These are phyloP conservation scores for Pterocarpus macrocarpus DNA, from an alignment of 306 rosid species.

Conservation along the genomic window DNA sequence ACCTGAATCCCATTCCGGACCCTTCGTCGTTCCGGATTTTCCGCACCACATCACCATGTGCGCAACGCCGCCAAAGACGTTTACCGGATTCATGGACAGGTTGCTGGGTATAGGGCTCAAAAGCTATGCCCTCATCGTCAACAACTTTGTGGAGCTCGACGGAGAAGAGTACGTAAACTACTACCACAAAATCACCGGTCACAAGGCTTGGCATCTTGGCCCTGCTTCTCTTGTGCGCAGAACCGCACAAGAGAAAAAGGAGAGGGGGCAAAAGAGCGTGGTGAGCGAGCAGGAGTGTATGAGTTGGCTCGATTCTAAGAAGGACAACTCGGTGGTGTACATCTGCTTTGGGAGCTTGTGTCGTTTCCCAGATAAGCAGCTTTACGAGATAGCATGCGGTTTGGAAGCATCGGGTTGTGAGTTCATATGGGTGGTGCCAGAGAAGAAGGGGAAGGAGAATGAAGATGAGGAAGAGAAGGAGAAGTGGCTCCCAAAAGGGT, in stretches of 20 bases:
- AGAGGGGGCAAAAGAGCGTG: neutral
- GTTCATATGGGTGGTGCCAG: constrained; percentile 32
- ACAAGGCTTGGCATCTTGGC: constrained; percentile 44
- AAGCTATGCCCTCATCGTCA: constrained; percentile 45
- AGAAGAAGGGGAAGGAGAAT: neutral
- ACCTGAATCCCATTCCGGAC: neutral
- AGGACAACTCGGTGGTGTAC: constrained; percentile 32
- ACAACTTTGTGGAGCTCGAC: constrained; percentile 49
- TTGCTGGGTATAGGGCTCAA: neutral
- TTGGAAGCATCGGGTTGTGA: neutral
- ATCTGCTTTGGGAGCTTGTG: constrained; percentile 30
- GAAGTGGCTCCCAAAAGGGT: constrained; percentile 22
- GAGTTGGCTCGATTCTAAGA: constrained; percentile 35
- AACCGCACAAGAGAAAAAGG: neutral
- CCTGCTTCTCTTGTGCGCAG: constrained; percentile 10
- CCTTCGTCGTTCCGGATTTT: constrained; percentile 24
- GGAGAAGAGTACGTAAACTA: constrained; percentile 40
- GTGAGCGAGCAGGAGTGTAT: constrained; percentile 3
- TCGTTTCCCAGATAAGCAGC: constrained; percentile 23
- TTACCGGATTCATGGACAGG: neutral
- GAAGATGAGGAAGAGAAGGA: constrained; percentile 5
- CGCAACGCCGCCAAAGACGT: neutral
- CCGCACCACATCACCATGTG: constrained; percentile 41
- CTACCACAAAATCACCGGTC: constrained; percentile 14
- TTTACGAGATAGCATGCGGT: constrained; percentile 37